A percentile compares a stretch with the other conserved stretches of the same genome.
phyloP scores from a whole-genome alignment of 2,329 filamentous ascomycete genomes.

The Neoascochyta sp. region DNA sequence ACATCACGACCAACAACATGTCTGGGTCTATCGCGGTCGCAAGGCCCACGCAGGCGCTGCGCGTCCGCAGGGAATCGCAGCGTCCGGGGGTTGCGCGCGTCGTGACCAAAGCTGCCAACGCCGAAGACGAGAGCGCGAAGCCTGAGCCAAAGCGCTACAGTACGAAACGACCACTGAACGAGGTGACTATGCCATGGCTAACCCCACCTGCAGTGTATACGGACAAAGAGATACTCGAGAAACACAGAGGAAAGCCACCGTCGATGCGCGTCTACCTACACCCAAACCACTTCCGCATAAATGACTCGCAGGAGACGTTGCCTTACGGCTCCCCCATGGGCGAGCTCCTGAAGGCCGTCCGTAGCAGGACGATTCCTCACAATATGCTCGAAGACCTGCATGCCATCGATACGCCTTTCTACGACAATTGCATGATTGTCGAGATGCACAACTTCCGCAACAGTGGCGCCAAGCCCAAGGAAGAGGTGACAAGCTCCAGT shows the following conservation, averaged over 20 bases:
- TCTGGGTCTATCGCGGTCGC: conserved; percentile 32
- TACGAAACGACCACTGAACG: conserved; percentile 15
- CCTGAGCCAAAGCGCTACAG: conserved; percentile 31
- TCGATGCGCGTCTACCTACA: conserved; percentile 86
- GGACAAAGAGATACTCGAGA: conserved; percentile 75
- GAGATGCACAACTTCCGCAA: conserved; percentile 87
- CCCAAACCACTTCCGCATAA: conserved; percentile 73
- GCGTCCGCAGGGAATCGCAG: conserved; percentile 43
- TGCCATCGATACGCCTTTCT: conserved; percentile 71
- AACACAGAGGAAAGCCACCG: conserved; percentile 68
- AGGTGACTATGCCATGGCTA: no score
- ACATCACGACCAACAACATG: conserved; percentile 25
- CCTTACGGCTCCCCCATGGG: conserved; percentile 90
- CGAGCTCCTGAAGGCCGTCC: conserved; percentile 72
- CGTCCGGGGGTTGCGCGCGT: conserved; percentile 37
- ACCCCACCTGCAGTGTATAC: conserved; percentile 59
- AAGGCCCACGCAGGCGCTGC: conserved; percentile 42
- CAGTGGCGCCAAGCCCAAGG: conserved; percentile 55
- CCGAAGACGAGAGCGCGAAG: conserved; percentile 29
- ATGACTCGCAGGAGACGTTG: conserved; percentile 90
- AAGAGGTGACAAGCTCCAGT: conserved; percentile 46
- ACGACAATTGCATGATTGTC: conserved; percentile 89
- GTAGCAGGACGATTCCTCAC: conserved; percentile 75
- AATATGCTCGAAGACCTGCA: conserved; percentile 79
- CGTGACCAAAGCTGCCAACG: conserved; percentile 22